phyloP scores from a whole-genome alignment of 2,329 filamentous ascomycete genomes.

The Arthroderma sp. region DNA sequence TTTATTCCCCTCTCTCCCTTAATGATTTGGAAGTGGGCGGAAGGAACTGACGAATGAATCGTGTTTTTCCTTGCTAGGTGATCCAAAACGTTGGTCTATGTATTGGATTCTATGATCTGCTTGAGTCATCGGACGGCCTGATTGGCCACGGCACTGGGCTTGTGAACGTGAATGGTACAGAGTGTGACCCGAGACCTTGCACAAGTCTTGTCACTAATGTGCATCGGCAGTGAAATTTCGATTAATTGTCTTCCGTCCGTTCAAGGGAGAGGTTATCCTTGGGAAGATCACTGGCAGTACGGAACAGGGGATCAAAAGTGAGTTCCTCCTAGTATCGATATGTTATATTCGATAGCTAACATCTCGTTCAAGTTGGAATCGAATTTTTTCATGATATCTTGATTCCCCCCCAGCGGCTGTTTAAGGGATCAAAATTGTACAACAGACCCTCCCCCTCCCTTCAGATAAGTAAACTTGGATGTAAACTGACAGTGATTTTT shows the following conservation, averaged over 20 bases:
- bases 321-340: slow-evolving; percentile 13
- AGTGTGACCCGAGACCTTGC: too few relatives aligned
- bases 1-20: background rate
- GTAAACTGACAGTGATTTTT: too few relatives aligned
- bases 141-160: slow-evolving; percentile 87
- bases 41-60: too few relatives aligned
- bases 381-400: slow-evolving; percentile 94
- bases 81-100: slow-evolving; percentile 92
- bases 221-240: slow-evolving; percentile 65
- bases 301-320: slow-evolving; percentile 58
- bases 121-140: slow-evolving; percentile 79
- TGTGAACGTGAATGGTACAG: slow-evolving; percentile 80
- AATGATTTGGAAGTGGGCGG: too few relatives aligned
- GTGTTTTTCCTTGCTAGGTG: slow-evolving; percentile 36
- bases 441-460: slow-evolving; percentile 18
- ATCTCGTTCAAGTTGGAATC: slow-evolving; percentile 47
- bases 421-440: slow-evolving; percentile 64
- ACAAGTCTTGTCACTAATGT: background rate
- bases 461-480: background rate
- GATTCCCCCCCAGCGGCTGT: slow-evolving; percentile 59
- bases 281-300: slow-evolving; percentile 68
- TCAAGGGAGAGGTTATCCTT: slow-evolving; percentile 83
- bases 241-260: slow-evolving; percentile 84
- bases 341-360: slow-evolving; percentile 8
- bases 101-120: slow-evolving; percentile 81